Evolutionary conservation across 177 flowering plant genomes (phyloP).

Genomic region (Vitis hybrid): DNA sequence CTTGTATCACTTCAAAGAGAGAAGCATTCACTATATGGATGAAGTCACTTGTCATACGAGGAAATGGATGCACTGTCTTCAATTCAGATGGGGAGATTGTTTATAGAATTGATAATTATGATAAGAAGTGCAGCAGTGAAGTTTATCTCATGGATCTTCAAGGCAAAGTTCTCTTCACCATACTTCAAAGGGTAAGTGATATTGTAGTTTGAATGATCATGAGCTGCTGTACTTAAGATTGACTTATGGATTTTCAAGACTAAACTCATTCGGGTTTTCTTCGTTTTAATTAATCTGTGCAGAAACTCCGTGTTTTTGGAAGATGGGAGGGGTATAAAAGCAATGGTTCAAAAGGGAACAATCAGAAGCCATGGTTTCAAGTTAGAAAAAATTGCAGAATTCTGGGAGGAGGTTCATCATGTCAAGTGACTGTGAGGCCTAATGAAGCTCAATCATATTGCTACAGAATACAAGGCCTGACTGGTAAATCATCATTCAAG

Average conservation of each 20-base stretch:
- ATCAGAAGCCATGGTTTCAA: conserved; percentile 54
- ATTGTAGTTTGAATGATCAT: neutral
- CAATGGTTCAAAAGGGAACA: neutral
- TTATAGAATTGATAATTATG: conserved; percentile 70
- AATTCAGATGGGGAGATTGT: conserved; percentile 54
- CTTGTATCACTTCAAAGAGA: conserved; percentile 18
- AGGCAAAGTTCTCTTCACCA: conserved; percentile 56
- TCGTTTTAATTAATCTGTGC: conserved; percentile 7
- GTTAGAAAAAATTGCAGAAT: conserved; percentile 31
- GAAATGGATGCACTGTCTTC: conserved; percentile 69
- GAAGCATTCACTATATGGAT: conserved; percentile 70
- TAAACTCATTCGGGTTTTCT: neutral
- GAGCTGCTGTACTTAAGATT: no score
- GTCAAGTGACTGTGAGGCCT: conserved; percentile 29
- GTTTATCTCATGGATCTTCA: conserved; percentile 65
- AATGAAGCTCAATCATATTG: conserved; percentile 8
- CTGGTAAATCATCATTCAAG: conserved; percentile 31
- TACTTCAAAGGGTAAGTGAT: conserved; percentile 43
- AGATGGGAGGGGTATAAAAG: conserved; percentile 57
- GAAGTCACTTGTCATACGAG: conserved; percentile 59
- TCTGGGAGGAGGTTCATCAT: conserved; percentile 19
- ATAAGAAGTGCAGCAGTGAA: conserved; percentile 39
- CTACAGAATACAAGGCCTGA: conserved; percentile 27
- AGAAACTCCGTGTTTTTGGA: conserved; percentile 41
- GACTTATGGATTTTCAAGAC: no score